Percentiles rank a stretch among this genome's conserved stretches.
These are phyloP conservation scores for Opeltia flavorubescens DNA, from an alignment of 495 filamentous ascomycete genomes.

Conservation along the genomic window DNA sequence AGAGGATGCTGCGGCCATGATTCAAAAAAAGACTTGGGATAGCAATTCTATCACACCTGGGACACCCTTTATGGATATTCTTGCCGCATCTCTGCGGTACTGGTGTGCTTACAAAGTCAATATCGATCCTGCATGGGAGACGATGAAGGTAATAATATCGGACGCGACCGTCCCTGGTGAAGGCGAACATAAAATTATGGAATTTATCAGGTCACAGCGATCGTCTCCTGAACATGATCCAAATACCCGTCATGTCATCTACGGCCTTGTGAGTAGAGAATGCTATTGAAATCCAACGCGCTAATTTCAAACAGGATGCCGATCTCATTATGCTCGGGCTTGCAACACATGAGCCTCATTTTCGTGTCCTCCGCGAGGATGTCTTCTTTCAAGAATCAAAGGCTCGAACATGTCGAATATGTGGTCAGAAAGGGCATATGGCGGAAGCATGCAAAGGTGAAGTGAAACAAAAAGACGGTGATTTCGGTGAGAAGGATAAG, in stretches of 20 bases:
- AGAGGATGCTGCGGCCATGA: slow-evolving; percentile 44
- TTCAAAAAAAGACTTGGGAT: slow-evolving; percentile 88
- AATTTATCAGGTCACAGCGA: slow-evolving; percentile 90
- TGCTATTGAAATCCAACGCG: neutral
- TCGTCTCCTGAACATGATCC: slow-evolving; percentile 82
- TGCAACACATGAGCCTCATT: slow-evolving; percentile 93
- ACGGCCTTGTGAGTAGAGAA: slow-evolving; percentile 47
- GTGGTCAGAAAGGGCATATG: slow-evolving; percentile 82
- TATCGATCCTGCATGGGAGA: slow-evolving; percentile 91
- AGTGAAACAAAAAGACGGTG: slow-evolving; percentile 69
- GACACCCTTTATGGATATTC: slow-evolving; percentile 96
- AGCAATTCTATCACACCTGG: slow-evolving; percentile 96
- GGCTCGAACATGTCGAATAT: slow-evolving; percentile 65
- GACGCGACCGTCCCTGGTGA: slow-evolving; percentile 96
- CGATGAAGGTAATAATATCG: slow-evolving; percentile 93
- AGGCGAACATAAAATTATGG: slow-evolving; percentile 99
- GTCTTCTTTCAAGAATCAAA: slow-evolving; percentile 85
- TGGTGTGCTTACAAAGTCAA: slow-evolving; percentile 96
- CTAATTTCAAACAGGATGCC: slow-evolving; percentile 47
- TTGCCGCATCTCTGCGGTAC: slow-evolving; percentile 81
- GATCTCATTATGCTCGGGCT: slow-evolving; percentile 98
- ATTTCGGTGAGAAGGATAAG: slow-evolving; percentile 73
- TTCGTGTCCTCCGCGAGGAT: slow-evolving; percentile 92
- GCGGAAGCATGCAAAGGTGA: slow-evolving; percentile 70
- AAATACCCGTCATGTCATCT: slow-evolving; percentile 92